phyloP scores from a whole-genome alignment of 306 rosid genomes.

The Medicago lupulina region DNA sequence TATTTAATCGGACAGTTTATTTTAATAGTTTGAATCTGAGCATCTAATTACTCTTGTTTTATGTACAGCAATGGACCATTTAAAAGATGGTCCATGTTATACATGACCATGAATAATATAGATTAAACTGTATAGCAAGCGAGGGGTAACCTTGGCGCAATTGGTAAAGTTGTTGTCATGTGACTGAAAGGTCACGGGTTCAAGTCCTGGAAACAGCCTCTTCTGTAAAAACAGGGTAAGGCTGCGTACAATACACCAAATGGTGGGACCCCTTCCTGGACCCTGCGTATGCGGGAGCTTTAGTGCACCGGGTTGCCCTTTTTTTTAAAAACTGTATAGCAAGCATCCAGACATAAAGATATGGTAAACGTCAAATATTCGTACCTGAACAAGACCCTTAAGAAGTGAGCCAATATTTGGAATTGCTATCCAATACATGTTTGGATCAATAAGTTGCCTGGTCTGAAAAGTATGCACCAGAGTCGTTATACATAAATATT shows the following conservation, averaged over 20 bases:
- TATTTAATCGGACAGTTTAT: not conserved
- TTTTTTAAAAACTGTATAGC: constrained; percentile 3
- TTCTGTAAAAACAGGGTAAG: too few relatives aligned
- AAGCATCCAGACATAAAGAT: constrained; percentile 4
- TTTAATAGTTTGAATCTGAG: not conserved
- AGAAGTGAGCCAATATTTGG: constrained; percentile 89
- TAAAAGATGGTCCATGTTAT: not conserved
- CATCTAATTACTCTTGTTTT: not conserved
- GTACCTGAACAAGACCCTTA: constrained; percentile 89
- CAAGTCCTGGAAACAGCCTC: too few relatives aligned
- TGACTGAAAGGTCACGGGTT: too few relatives aligned
- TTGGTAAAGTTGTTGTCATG: too few relatives aligned
- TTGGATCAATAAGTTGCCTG: constrained; percentile 88
- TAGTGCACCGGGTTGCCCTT: too few relatives aligned
- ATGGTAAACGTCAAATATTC: constrained; percentile 10
- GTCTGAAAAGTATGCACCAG: constrained; percentile 57
- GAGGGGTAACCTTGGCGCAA: too few relatives aligned
- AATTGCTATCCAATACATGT: constrained; percentile 82
- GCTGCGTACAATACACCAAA: too few relatives aligned
- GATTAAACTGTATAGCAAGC: constrained; percentile 7
- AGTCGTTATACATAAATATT: constrained; percentile 35
- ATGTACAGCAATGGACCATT: not conserved
- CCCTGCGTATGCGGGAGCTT: too few relatives aligned
- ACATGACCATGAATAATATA: constrained; percentile 7
- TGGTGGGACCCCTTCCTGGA: too few relatives aligned